These are phyloP conservation scores for Phylloporus sp. DNA, from an alignment of 1,284 basidiomycete species.

Conservation along the genomic window DNA sequence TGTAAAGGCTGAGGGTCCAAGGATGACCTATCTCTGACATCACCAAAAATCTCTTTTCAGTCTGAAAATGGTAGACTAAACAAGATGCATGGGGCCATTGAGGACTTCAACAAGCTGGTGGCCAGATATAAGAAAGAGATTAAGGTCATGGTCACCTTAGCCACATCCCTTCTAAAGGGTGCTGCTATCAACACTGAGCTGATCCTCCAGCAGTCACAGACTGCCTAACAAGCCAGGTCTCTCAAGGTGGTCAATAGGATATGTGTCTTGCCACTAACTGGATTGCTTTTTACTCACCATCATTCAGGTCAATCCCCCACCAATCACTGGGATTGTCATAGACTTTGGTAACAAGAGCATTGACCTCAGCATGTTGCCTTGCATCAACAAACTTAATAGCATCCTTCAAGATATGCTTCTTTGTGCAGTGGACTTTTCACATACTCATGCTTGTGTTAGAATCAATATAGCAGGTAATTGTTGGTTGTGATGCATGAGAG, in stretches of 20 bases:
- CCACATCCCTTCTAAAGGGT: constrained; percentile 77
- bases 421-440: background rate
- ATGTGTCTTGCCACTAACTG: constrained; percentile 17
- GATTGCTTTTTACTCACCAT: constrained; percentile 10
- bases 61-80: constrained; percentile 93
- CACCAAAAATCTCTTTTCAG: constrained; percentile 92
- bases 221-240: constrained; percentile 83
- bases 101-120: constrained; percentile 91
- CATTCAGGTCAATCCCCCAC: constrained; percentile 79
- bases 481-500: constrained; percentile 7
- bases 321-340: constrained; percentile 90
- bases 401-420: constrained; percentile 72
- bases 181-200: constrained; percentile 78
- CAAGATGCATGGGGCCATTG: constrained; percentile 87
- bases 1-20: constrained; percentile 59
- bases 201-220: constrained; percentile 82
- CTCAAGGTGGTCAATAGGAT: constrained; percentile 91
- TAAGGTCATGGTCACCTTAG: constrained; percentile 91
- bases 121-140: constrained; percentile 93
- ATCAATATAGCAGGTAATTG: constrained; percentile 37
- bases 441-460: constrained; percentile 31
- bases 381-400: constrained; percentile 94
- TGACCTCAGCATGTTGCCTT: constrained; percentile 91
- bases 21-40: constrained; percentile 80
- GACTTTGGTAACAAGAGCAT: constrained; percentile 99